phyloP scores from a whole-genome alignment of 2,329 filamentous ascomycete species.

The Verticillium dahliae region DNA sequence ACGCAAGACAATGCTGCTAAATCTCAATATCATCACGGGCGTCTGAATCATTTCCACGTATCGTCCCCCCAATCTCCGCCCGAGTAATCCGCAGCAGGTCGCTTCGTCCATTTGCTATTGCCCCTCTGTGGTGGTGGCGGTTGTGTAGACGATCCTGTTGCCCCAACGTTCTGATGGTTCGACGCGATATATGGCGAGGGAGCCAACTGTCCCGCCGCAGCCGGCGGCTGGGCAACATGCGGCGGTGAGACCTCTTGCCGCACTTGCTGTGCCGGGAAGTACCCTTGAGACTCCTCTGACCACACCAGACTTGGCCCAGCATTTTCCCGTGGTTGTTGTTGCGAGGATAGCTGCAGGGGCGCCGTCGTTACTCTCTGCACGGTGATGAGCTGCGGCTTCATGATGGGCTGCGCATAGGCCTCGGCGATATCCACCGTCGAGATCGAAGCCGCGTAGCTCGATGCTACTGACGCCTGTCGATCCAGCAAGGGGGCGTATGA shows the following conservation, averaged over 20 bases:
- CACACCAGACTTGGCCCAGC: neutral
- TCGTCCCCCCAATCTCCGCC: slow-evolving; percentile 20
- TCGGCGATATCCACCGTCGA: slow-evolving; percentile 16
- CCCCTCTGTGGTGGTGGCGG: neutral
- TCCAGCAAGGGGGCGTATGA: neutral
- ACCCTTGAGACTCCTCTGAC: neutral
- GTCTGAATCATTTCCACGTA: slow-evolving; percentile 3
- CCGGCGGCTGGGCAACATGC: neutral
- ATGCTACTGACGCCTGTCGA: neutral
- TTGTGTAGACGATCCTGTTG: neutral
- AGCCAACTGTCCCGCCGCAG: neutral
- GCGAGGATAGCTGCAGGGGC: neutral
- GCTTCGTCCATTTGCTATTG: slow-evolving; percentile 16
- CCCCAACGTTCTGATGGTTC: neutral
- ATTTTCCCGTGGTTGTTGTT: neutral
- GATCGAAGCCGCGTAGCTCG: slow-evolving; percentile 13
- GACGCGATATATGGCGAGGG: neutral
- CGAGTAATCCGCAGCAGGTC: slow-evolving; percentile 18
- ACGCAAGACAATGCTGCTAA: neutral
- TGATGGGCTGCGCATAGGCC: slow-evolving; percentile 13
- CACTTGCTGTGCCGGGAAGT: neutral
- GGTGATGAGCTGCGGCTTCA: slow-evolving; percentile 13
- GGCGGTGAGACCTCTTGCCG: neutral
- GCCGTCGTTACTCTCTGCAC: slow-evolving; percentile 2
- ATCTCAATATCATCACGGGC: too few relatives aligned